Percentiles rank a stretch among this genome's conserved stretches.
These are phyloP conservation scores for Termitomyces sp. DNA, from an alignment of 768 basidiomycete genomes.

Conservation along the genomic window DNA sequence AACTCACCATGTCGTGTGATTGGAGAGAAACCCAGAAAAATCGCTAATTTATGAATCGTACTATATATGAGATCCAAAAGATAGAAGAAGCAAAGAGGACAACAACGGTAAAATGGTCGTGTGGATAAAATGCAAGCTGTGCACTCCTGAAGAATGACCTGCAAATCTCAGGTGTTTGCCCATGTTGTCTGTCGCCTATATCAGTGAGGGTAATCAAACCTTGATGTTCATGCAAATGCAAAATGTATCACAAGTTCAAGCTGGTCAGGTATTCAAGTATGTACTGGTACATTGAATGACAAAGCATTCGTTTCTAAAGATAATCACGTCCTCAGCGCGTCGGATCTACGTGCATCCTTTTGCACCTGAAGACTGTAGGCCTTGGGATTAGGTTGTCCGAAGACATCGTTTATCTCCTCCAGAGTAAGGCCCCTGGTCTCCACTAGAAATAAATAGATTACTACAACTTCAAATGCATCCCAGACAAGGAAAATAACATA, in stretches of 20 bases:
- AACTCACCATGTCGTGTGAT: conserved; percentile 29
- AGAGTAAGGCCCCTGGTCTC: conserved; percentile 51
- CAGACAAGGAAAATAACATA: conserved; percentile 49
- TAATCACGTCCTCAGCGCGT: not conserved
- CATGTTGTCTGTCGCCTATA: conserved; percentile 20
- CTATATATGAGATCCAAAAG: conserved; percentile 12
- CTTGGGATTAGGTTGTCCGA: conserved; percentile 40
- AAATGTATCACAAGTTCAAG: not conserved
- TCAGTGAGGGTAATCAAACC: not conserved
- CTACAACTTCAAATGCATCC: conserved; percentile 44
- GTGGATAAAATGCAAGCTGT: conserved; percentile 26
- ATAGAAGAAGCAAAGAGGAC: conserved; percentile 23
- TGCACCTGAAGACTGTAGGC: conserved; percentile 28
- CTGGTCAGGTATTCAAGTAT: not conserved
- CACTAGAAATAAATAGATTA: conserved; percentile 47
- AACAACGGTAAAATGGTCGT: conserved; percentile 28
- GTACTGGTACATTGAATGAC: not conserved
- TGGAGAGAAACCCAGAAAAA: conserved; percentile 9
- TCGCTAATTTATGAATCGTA: conserved; percentile 10
- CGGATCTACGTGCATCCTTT: conserved; percentile 4
- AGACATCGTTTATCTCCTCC: conserved; percentile 49
- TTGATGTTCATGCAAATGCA: not conserved
- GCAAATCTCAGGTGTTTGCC: conserved; percentile 26
- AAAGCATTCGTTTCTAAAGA: not conserved
- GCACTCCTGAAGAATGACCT: conserved; percentile 19